Evolutionary conservation across 768 basidiomycete species (phyloP).

Genomic region (Pseudohyphozyma bogoriensis): DNA sequence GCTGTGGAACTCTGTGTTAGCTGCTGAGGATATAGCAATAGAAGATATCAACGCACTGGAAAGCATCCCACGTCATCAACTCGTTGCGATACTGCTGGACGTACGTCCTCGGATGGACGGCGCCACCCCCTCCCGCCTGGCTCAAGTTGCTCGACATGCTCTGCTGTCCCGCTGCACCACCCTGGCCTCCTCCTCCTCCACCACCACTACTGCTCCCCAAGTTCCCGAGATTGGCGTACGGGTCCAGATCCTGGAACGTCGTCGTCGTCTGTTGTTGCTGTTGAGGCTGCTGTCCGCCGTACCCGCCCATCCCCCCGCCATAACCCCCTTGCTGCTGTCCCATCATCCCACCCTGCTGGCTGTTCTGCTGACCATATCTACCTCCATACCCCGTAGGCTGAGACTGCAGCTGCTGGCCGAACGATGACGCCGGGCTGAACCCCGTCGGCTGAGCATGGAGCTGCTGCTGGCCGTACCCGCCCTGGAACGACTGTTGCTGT

Average conservation of each 20-base stretch:
- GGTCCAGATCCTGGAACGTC: background rate
- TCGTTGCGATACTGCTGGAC: slow-evolving; percentile 7
- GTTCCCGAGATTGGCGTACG: background rate
- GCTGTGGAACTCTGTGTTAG: background rate
- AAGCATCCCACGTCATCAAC: slow-evolving; percentile 19
- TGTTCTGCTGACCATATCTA: background rate
- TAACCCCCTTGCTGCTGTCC: background rate
- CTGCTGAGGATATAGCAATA: background rate
- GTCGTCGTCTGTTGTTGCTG: background rate
- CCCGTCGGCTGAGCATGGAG: slow-evolving; percentile 8
- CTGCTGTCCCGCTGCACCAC: background rate
- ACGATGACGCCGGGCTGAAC: background rate
- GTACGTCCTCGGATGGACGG: slow-evolving; percentile 16
- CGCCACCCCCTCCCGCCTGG: slow-evolving; percentile 4
- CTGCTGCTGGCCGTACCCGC: too few species aligned
- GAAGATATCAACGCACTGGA: background rate
- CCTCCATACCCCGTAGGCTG: too few species aligned
- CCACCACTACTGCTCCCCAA: background rate
- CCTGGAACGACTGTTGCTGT: slow-evolving; percentile 1
- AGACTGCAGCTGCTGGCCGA: background rate
- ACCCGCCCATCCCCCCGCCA: too few species aligned
- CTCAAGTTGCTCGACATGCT: background rate
- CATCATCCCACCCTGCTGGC: too few species aligned
- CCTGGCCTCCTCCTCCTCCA: background rate
- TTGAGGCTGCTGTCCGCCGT: background rate